Percentiles rank a stretch among this genome's conserved stretches.
These are phyloP conservation scores for Candida insectorum DNA, from an alignment of 805 yeast species.

Conservation along the genomic window DNA sequence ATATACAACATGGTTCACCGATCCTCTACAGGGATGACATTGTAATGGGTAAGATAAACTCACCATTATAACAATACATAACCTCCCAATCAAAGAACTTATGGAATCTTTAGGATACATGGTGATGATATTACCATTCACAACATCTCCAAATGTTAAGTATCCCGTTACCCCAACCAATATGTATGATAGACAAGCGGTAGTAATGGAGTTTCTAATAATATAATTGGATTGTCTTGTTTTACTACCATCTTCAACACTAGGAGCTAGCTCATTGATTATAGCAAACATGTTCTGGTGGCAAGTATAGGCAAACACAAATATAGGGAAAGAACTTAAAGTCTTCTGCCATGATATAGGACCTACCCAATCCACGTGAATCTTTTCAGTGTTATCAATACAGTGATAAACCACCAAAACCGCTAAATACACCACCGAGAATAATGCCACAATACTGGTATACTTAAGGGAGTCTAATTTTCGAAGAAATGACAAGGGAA, in stretches of 20 bases:
- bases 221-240: constrained; percentile 49
- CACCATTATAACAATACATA: constrained; percentile 67
- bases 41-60: constrained; percentile 73
- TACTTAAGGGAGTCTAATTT: constrained; percentile 67
- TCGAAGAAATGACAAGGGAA: constrained; percentile 61
- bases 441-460: constrained; percentile 66
- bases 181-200: constrained; percentile 57
- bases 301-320: constrained; percentile 79
- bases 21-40: constrained; percentile 78
- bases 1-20: constrained; percentile 56
- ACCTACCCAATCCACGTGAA: constrained; percentile 29
- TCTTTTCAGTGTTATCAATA: constrained; percentile 26
- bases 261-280: constrained; percentile 58
- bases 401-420: constrained; percentile 49
- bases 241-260: constrained; percentile 32
- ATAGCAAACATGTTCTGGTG: constrained; percentile 79
- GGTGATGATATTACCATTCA: constrained; percentile 65
- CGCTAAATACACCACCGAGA: constrained; percentile 62
- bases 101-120: constrained; percentile 57
- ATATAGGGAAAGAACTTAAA: constrained; percentile 65
- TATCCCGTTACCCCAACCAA: constrained; percentile 69
- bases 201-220: constrained; percentile 49
- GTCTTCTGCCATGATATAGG: constrained; percentile 37
- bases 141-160: constrained; percentile 64
- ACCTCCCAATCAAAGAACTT: constrained; percentile 52